Evolutionary conservation across 2,329 filamentous ascomycete genomes (phyloP).

Genomic region (Neopestalotiopsis sp.): DNA sequence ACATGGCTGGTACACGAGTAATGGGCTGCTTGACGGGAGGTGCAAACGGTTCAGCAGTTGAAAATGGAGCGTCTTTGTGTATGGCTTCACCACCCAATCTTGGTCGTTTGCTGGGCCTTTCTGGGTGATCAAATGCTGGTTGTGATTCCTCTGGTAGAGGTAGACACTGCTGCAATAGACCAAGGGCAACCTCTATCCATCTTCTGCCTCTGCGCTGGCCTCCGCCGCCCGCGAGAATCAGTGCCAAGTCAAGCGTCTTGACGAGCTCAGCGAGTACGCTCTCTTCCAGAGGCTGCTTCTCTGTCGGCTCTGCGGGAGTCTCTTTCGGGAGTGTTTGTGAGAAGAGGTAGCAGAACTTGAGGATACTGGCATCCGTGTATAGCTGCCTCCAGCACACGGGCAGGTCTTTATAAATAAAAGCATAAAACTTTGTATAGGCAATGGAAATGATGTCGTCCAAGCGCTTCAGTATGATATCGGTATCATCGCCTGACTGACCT

Average conservation of each 20-base stretch:
- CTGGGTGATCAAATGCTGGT: not conserved
- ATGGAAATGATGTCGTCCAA: conserved; percentile 63
- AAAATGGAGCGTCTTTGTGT: conserved; percentile 34
- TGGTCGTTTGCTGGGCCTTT: conserved; percentile 14
- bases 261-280: conserved; percentile 61
- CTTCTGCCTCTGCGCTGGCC: conserved; percentile 51
- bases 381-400: conserved; percentile 72
- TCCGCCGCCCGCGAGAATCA: conserved; percentile 76
- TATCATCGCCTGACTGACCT: not conserved
- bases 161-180: conserved; percentile 38
- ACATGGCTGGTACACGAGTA: conserved; percentile 48
- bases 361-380: conserved; percentile 73
- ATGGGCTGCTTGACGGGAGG: conserved; percentile 50
- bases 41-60: conserved; percentile 44
- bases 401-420: conserved; percentile 71
- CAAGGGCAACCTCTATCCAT: conserved; percentile 60
- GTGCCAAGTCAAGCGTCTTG: conserved; percentile 72
- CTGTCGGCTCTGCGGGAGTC: not conserved
- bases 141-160: not conserved
- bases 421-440: conserved; percentile 71
- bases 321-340: conserved; percentile 26
- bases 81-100: not conserved
- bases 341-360: conserved; percentile 57
- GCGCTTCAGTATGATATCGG: conserved; percentile 40
- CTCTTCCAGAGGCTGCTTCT: not conserved